These are phyloP conservation scores for Ustilago nuda DNA, from an alignment of 1,284 basidiomycete genomes.

Conservation along the genomic window DNA sequence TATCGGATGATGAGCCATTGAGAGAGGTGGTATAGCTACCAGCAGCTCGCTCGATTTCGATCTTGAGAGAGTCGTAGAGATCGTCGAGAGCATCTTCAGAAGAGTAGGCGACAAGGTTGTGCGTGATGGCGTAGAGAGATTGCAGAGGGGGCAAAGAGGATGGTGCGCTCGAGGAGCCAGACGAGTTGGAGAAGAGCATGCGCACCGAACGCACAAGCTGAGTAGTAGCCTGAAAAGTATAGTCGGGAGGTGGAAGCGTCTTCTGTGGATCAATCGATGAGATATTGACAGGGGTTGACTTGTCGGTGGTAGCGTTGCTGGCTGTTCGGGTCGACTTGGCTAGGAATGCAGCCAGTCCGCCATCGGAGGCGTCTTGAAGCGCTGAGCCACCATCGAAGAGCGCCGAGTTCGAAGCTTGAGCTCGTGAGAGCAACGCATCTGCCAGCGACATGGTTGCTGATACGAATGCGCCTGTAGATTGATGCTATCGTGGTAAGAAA, in stretches of 20 bases:
- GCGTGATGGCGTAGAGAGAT: conserved; percentile 43
- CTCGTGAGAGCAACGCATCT: conserved; percentile 34
- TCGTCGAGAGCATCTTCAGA: conserved; percentile 18
- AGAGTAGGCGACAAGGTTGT: conserved; percentile 25
- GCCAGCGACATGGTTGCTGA: conserved; percentile 27
- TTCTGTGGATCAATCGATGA: conserved; percentile 22
- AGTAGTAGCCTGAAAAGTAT: conserved; percentile 30
- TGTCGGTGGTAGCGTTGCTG: not conserved
- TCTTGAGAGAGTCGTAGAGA: conserved; percentile 59
- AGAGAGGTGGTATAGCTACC: conserved; percentile 38
- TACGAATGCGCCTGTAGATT: not conserved
- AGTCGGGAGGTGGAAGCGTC: conserved; percentile 29
- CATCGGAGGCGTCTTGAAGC: conserved; percentile 2
- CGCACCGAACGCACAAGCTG: conserved; percentile 44
- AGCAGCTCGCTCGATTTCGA: conserved; percentile 57
- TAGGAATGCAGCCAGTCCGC: conserved; percentile 46
- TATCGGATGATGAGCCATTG: conserved; percentile 29
- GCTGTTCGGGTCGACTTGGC: conserved; percentile 15
- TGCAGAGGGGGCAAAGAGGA: conserved; percentile 27
- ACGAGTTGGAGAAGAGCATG: conserved; percentile 25
- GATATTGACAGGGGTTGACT: conserved; percentile 9
- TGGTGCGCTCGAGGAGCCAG: not conserved
- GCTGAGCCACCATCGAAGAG: not conserved
- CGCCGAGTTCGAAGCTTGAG: conserved; percentile 21
- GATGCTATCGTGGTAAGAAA: not conserved